A percentile compares a stretch with the other conserved stretches of the same genome.
Evolutionary conservation across 345 rosid species (phyloP).

Genomic region (Tarenaya hassleriana): DNA sequence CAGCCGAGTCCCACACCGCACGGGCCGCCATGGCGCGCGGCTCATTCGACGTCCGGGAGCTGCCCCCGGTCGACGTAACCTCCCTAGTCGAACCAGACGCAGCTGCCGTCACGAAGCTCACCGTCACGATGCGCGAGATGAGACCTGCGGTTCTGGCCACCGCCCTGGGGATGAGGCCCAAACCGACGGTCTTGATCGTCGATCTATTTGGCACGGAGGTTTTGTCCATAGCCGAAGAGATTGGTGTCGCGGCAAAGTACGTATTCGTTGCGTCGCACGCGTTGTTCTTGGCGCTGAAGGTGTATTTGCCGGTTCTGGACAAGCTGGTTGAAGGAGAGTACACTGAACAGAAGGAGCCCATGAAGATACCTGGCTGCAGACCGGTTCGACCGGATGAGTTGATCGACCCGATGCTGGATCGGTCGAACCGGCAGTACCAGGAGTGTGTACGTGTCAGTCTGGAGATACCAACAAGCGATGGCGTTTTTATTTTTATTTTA

Average conservation of each 20-base stretch:
- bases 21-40: constrained; percentile 20
- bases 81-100: constrained; percentile 27
- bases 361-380: constrained; percentile 51
- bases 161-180: constrained; percentile 22
- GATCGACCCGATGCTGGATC: constrained; percentile 33
- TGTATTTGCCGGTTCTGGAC: constrained; percentile 32
- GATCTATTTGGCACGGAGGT: constrained; percentile 43
- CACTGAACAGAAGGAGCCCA: constrained; percentile 27
- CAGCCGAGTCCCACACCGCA: constrained; percentile 23
- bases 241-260: constrained; percentile 30
- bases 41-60: constrained; percentile 20
- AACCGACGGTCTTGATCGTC: constrained; percentile 41
- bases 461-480: constrained; percentile 35
- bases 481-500: too few species aligned
- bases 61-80: constrained; percentile 36
- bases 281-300: constrained; percentile 40
- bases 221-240: constrained; percentile 34
- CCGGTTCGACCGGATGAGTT: constrained; percentile 40
- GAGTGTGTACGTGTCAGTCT: constrained; percentile 18
- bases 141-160: constrained; percentile 30
- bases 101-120: constrained; percentile 20
- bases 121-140: constrained; percentile 36
- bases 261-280: constrained; percentile 36
- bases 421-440: constrained; percentile 19
- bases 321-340: constrained; percentile 36